Base-by-base conservation (phyloP, 306 rosid species). In the Cucurbita maxima region DNA sequence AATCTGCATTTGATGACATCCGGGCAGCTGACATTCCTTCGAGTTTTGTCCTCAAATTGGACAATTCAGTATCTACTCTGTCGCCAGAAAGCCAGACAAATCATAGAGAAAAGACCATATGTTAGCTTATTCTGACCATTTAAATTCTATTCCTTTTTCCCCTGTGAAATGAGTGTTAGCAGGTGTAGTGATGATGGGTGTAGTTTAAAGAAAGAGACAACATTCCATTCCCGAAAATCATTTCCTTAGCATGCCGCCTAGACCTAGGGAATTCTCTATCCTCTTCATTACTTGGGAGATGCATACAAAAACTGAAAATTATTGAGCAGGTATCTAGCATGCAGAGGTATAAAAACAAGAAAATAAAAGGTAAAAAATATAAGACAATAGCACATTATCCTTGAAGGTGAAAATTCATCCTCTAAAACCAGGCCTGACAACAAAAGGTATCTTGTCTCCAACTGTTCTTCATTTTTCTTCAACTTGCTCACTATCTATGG, bases 31-130 rank as follows among this genome's bases (percentile, higher is more conserved):
- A 79, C 78, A 79, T 82, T 82, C 75, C 90, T 36, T 58, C 88
- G 48, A 95, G 96, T 67, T 84, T 91, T 87, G 73, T 83, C 90
- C 82, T 95, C 22, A 91, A 87, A 71, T 47, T 84, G 79, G 76
- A 81, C 66, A 89, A 83, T 86, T 89, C 92, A 37, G 86, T 83
- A 75, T 95, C 91, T 53, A 95, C 84, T 82, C 97, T 95, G 97
- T 80, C 82, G 64, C 71, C 81, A 84, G 63, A 82, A 75, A 63
- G n/a, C 38, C 48, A 53, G 7, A 55, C 74, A 76, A 80, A 78
- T 53, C 64, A 71, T 69, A 58, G 22, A 61, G 8, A 55, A 54
- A 73, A 56, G 57, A 73, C 38, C 13, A 44, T 60, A 10, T 37
- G 37, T 62, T 43, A 74, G 59, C 37, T 18, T 37, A 75, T 20